Evolutionary conservation across 306 rosid genomes (phyloP), one percentile per base, ranked within the genome.

Genomic region (Lablab purpureus): DNA sequence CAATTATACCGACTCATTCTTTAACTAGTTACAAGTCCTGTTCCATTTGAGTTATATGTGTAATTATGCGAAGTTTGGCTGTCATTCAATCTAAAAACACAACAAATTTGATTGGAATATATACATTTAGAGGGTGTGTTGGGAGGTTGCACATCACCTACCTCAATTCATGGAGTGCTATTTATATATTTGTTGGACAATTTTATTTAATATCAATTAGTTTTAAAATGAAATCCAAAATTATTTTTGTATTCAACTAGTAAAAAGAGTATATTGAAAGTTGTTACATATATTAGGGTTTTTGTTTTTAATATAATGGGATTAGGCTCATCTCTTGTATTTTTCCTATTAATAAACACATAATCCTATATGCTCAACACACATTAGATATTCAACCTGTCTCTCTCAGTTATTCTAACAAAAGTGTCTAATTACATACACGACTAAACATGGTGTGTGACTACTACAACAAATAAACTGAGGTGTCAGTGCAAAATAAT

Each of bases 401-500:
- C n/a, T n/a, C n/a, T n/a, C n/a, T n/a, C n/a, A n/a, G n/a, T n/a
- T n/a, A n/a, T n/a, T n/a, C n/a, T n/a, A n/a, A n/a, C n/a, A n/a
- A n/a, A 75, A 49, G 15, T 30, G 45, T 64, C 71, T 59, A 27
- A 37, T 30, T 46, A 32, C 65, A n/a, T n/a, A 65, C 36, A 58
- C 22, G 37, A 41, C 18, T 12, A 64, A 30, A 30, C 14, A 49
- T 43, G 51, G n/a, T 0, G 10, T 32, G n/a, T 46, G 28, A n/a
- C n/a, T n/a, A 46, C 15, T 9, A 63, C 52, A 66, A 63, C 67
- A 73, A 18, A 80, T 27, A 73, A 72, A 71, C 59, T 19, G 28
- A 79, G 50, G 15, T 56, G 51, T 49, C 67, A 10, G n/a, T 34
- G 32, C 66, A 54, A 52, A 54, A n/a, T n/a, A 6, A 4, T 45